phyloP scores from a whole-genome alignment of 129 eudicot genomes.

The Solidago caesia region DNA sequence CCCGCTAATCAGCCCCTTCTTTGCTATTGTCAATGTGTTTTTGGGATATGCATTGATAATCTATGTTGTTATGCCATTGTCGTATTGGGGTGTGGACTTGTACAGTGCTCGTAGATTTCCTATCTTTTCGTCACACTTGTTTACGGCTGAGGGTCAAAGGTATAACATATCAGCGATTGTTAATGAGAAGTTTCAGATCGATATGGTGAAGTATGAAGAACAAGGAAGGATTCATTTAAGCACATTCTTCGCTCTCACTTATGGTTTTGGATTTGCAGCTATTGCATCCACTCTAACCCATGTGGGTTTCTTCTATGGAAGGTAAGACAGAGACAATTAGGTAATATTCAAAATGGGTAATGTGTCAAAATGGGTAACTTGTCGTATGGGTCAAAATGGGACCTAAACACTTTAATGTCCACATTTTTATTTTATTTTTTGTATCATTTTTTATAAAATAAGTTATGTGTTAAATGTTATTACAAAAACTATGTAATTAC shows the following conservation, averaged over 20 bases:
- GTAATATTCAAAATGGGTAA: neutral
- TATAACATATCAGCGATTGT: conserved; percentile 80
- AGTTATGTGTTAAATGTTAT: too few relatives aligned
- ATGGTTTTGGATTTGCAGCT: conserved; percentile 90
- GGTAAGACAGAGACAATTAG: conserved; percentile 31
- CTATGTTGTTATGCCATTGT: conserved; percentile 65
- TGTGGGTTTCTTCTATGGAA: conserved; percentile 77
- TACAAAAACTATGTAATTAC: too few relatives aligned
- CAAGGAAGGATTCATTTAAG: conserved; percentile 78
- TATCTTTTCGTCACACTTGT: conserved; percentile 83
- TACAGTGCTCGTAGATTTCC: conserved; percentile 69
- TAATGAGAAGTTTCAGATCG: conserved; percentile 72
- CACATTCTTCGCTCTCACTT: conserved; percentile 77
- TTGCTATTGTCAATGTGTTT: conserved; percentile 69
- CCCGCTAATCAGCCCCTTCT: conserved; percentile 86
- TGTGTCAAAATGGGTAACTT: neutral
- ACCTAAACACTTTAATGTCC: too few relatives aligned
- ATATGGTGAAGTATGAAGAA: conserved; percentile 46
- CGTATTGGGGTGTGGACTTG: conserved; percentile 81
- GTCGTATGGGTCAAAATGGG: too few relatives aligned
- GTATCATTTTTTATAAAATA: too few relatives aligned
- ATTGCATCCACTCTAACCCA: conserved; percentile 84
- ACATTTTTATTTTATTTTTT: too few relatives aligned
- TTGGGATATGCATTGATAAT: conserved; percentile 63
- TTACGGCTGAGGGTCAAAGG: conserved; percentile 63